Conservation (phyloP, 2,329 filamentous ascomycete species). For the Aspergillus transmontanensis region DNA sequence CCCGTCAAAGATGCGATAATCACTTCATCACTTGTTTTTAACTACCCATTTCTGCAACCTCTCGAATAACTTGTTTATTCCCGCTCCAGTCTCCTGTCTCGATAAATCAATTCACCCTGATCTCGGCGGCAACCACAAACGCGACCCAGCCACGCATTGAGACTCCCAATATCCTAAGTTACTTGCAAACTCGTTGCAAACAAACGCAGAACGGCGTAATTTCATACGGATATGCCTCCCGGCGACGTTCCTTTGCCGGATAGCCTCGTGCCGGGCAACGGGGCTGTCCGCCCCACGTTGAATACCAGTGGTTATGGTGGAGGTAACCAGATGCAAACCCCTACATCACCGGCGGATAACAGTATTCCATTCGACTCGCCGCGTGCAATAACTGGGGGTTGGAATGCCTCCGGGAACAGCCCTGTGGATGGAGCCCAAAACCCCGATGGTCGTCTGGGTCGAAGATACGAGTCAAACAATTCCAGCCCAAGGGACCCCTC, state of each 20-base stretch:
- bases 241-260: slow-evolving; percentile 43
- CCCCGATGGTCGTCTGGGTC: slow-evolving; percentile 33
- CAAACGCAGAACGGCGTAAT: slow-evolving; percentile 19
- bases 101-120: neutral
- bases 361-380: slow-evolving; percentile 39
- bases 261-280: slow-evolving; percentile 47
- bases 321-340: slow-evolving; percentile 41
- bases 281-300: slow-evolving; percentile 39
- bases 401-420: slow-evolving; percentile 23
- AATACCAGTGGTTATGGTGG: slow-evolving; percentile 40
- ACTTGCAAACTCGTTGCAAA: slow-evolving; percentile 5
- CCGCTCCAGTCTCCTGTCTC: neutral
- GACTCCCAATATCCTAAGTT: neutral
- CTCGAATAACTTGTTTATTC: slow-evolving; percentile 9
- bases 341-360: slow-evolving; percentile 43
- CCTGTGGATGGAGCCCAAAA: slow-evolving; percentile 29
- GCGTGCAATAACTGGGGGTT: slow-evolving; percentile 31
- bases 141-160: neutral
- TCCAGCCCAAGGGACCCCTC: slow-evolving; percentile 25
- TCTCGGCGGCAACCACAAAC: neutral
- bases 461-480: slow-evolving; percentile 33
- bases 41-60: neutral
- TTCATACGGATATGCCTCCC: slow-evolving; percentile 42
- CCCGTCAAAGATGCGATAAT: neutral
- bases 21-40: neutral